These are phyloP conservation scores for Sporothrix euskadiensis DNA, from an alignment of 2,329 filamentous ascomycete genomes.

Conservation along the genomic window DNA sequence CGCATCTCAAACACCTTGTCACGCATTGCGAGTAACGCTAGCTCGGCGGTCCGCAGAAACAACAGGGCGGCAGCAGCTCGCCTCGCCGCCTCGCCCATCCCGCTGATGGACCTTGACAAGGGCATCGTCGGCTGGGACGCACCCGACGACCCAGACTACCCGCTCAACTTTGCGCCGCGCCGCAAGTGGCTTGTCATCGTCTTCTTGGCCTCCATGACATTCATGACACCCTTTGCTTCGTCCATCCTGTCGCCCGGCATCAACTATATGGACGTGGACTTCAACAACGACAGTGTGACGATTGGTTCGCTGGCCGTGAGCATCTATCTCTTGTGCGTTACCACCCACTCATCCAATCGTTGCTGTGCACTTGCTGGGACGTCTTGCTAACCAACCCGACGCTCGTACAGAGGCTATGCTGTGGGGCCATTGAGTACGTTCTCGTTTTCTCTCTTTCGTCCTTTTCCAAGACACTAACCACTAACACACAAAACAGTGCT, in stretches of 20 bases:
- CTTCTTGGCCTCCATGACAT: constrained; percentile 60
- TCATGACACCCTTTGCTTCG: constrained; percentile 66
- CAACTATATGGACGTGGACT: constrained; percentile 47
- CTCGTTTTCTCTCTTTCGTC: constrained; percentile 57
- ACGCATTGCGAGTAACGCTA: constrained; percentile 31
- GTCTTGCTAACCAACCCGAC: not conserved
- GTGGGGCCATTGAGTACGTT: constrained; percentile 58
- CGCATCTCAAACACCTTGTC: constrained; percentile 26
- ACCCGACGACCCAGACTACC: constrained; percentile 58
- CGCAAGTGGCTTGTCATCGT: constrained; percentile 61
- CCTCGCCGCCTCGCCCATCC: constrained; percentile 38
- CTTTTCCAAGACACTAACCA: constrained; percentile 37
- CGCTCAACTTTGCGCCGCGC: constrained; percentile 56
- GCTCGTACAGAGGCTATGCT: constrained; percentile 51
- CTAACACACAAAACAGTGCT: constrained; percentile 41
- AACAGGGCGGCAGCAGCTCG: not conserved
- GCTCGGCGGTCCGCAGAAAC: constrained; percentile 23
- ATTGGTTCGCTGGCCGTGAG: constrained; percentile 57
- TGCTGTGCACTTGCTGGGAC: not conserved
- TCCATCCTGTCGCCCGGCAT: constrained; percentile 59
- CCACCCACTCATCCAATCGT: not conserved
- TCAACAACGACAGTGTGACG: constrained; percentile 46
- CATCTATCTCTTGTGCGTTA: constrained; percentile 56
- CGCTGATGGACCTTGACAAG: constrained; percentile 51
- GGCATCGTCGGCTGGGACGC: constrained; percentile 63